These are phyloP conservation scores for Candida takata DNA, from an alignment of 805 yeast genomes.

Conservation along the genomic window DNA sequence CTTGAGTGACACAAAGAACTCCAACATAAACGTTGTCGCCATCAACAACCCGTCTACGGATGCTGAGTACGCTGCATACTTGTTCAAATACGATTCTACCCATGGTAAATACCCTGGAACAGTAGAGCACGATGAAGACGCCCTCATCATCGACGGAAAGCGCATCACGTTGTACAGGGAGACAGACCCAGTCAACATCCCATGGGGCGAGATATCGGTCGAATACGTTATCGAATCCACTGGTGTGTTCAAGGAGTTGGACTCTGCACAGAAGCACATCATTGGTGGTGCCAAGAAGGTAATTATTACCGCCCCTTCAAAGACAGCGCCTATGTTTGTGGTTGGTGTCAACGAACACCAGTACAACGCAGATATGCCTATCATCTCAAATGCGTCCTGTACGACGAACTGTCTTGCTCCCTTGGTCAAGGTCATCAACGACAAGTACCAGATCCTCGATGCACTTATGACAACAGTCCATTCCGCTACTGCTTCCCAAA, in stretches of 20 bases:
- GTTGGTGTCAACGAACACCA: conserved; percentile 81
- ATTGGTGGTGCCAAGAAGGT: conserved; percentile 94
- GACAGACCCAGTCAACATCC: conserved; percentile 78
- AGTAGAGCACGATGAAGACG: conserved; percentile 50
- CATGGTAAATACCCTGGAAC: conserved; percentile 81
- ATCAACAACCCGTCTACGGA: conserved; percentile 89
- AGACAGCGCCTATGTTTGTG: conserved; percentile 94
- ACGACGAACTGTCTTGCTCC: conserved; percentile 96
- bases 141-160: conserved; percentile 62
- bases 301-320: conserved; percentile 88
- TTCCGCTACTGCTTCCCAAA: conserved; percentile 94
- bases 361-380: conserved; percentile 67
- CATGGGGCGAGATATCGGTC: conserved; percentile 82
- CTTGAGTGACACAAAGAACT: conserved; percentile 35
- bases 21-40: conserved; percentile 65
- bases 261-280: conserved; percentile 77
- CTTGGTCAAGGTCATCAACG: conserved; percentile 83
- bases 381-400: conserved; percentile 90
- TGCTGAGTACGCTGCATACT: conserved; percentile 87
- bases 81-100: conserved; percentile 93
- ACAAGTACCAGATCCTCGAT: conserved; percentile 78
- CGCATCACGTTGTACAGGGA: conserved; percentile 66
- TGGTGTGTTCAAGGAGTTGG: conserved; percentile 84
- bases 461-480: conserved; percentile 96
- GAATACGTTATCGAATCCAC: conserved; percentile 89